Base-by-base conservation (phyloP, 2,329 filamentous ascomycete genomes). In the Claviceps spartinae region DNA sequence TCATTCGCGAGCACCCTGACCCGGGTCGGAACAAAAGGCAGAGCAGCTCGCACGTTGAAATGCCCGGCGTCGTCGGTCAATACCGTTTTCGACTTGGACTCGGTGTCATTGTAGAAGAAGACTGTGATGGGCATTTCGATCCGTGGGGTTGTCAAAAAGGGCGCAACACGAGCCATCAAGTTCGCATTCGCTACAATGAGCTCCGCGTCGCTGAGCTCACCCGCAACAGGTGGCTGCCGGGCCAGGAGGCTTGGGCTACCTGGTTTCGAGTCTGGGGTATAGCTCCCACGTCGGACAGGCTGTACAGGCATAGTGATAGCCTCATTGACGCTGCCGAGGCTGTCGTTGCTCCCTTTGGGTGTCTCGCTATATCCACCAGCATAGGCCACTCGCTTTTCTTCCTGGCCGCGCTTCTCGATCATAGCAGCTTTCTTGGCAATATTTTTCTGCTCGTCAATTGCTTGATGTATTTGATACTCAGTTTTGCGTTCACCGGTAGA, bases 11-110 rank as follows among this genome's bases (percentile, higher is more conserved):
- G 70, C 1, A 98, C 85, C 44, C 89, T 79, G 24, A 96, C 82
- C 64, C 95, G 83, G 0, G 89, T 96, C 0, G 93, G 94, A 1
- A 95, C 73, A 63, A 98, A 98, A 30, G 93, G 85, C 37, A 98
- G 73, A 0, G 88, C 79, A 6, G 86, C 88, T 13, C 89, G 79
- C 34, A 90, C 73, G 42, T 74, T 78, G 61, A 98, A 98, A 66
- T 98, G 93, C 0, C 93, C 93, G 0, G 87, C 82, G 36, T 93
- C 85, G 61, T 96, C 85, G 0, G 94, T 98, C 56, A 79, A 77
- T 3, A 95, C 81, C 0, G 87, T 95, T 50, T 85, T 79, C 30
- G 91, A 94, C 59, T 89, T 83, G 1, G 91, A 95, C 49, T 82
- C 77, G 2, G 77, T 70, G 14, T 94, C 82, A 60, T 97, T 93